Evolutionary conservation across 495 filamentous ascomycete genomes (phyloP), one percentile per base, ranked within the genome.

Genomic region (Aspergillus sclerotioniger): DNA sequence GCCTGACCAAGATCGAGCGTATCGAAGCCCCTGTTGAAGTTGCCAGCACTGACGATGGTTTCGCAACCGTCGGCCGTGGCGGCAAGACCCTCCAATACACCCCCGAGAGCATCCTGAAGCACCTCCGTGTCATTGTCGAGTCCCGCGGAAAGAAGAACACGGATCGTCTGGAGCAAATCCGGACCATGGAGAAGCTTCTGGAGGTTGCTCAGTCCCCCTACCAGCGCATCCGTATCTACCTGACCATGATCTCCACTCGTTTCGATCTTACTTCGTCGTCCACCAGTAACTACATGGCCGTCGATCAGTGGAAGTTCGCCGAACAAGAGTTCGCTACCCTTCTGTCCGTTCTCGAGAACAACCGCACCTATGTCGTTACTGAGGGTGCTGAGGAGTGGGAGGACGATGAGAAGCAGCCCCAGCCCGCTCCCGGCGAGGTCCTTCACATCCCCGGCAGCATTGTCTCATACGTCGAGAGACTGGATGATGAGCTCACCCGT

Each of bases 121-220:
- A 97, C 73, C 84, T 99, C 35, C 84, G 91, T 41, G 83, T 87
- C 43, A 97, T 99, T 65, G 81, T 98, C 58, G 94, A 98, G 78
- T 92, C 93, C 21, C 82, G 94, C 74, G 94, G 94, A 70, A 92
- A 96, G 82, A 99, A 98, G 85, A 98, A 97, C 76, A 97, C 95
- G 58, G 94, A 99, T 69, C 87, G 92, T 43, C 70, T 82, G 35
- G 94, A 98, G 75, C 94, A 98, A 76, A 97, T 99, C 69, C 85
- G 85, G 72, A 87, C 93, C 51, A 96, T 99, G 94, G 94, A 98
- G 81, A 96, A 90, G 80, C 84, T 99, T 51, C 79, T 87, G 65
- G 91, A 95, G 70, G 90, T 98, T 61, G 82, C 95, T 41, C 83
- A 82, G 58, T 91, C 86, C 33, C 90, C 94, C 25, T 99, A 99